Base-by-base conservation (phyloP, 371 early-diverging fungal genomes). In the Mortierella sp. region DNA sequence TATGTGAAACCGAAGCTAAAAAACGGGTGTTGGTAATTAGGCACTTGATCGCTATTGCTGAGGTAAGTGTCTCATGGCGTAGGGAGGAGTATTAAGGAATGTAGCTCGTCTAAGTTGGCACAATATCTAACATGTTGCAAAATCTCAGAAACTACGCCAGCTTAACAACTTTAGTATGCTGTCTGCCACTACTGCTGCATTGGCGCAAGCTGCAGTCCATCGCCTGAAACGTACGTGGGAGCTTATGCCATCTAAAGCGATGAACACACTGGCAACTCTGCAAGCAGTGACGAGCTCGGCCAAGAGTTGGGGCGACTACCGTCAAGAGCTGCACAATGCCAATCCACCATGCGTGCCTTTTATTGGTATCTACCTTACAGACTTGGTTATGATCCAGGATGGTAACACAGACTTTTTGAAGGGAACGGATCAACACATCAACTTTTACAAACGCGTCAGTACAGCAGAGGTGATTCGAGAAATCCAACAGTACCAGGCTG, bases 281-380 rank as follows among this genome's bases (percentile, higher is more conserved):
- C 89, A 91, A 68, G 86, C 86, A 61, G 79, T 93, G 19, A 96
- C 96, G 93, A 90, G 92, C 60, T 87, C 94, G 15, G 89, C 91
- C 68, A 89, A 89, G 76, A 97, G 96, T 83, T 97, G 93, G 82
- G 83, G 87, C 55, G 89, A 87, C 54, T 98, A 98, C 84, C 91
- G 97, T 70, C 92, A 93, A 32, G 85, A 91, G 37, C 86, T 98
- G 35, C 94, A 93, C 70, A 87, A 89, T 3, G 88, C 92, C 51
- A 93, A 93, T 70, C 96, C 96, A 43, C 97, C 98, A 0, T 96
- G 96, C 74, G 92, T 98, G 8, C 98, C 98, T 0, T 97, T 95
- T 82, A 86, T 98, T 58, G 84, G 84, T 58, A 65, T 92, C 45
- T 95, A 94, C 72, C 84, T 97, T 22, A 95, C 94, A 60, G 97